Base-by-base conservation (phyloP, 257 asterid species). In the Anisodus acutangulus region DNA sequence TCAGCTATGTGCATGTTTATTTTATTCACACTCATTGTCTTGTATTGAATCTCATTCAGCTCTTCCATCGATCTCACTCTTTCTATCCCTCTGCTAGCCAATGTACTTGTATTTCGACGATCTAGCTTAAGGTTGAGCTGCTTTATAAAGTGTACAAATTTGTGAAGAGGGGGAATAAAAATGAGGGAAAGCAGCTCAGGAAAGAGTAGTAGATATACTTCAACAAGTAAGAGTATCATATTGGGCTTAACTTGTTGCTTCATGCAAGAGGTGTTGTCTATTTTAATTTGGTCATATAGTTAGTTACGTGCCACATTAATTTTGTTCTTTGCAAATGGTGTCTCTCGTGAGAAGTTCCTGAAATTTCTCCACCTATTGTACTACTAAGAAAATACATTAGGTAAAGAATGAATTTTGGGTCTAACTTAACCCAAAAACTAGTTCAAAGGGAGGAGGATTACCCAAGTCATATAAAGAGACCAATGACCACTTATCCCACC, bases 1-100 rank as follows among this genome's bases (percentile, higher is more conserved):
- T 91, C 95, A 8, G 97, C 98, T 8, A 91, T 86, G 92, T 93
- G 98, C 86, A 93, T 89, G 16, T 89, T 89, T 3, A 94, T 85
- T 62, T 95, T 97, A 72, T 93, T 92, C 4, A 88, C 85, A 45
- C 90, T 43, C 1, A 93, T 53, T 55, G 12, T 87, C 81, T 85
- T 89, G 91, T 95, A 97, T 86, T 90, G 59, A 9, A 94, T 91
- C 81, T 84, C 85, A 55, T 91, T 94, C 95, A 92, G 91, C 39
- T 68, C 16, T 12, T 31, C 12, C 22, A 43, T 86, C 35, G 35
- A 31, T 86, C 26, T 57, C 55, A 26, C 43, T 57, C 63, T 31
- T 39, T 47, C 54, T 79, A 1, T 39, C 35, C 54, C 45, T 59
- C 45, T 59, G 9, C 41, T 62, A 43, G 39, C 12, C 12, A 11